Base-by-base conservation (phyloP, 2,329 filamentous ascomycete genomes). In the Didymella segeticola region DNA sequence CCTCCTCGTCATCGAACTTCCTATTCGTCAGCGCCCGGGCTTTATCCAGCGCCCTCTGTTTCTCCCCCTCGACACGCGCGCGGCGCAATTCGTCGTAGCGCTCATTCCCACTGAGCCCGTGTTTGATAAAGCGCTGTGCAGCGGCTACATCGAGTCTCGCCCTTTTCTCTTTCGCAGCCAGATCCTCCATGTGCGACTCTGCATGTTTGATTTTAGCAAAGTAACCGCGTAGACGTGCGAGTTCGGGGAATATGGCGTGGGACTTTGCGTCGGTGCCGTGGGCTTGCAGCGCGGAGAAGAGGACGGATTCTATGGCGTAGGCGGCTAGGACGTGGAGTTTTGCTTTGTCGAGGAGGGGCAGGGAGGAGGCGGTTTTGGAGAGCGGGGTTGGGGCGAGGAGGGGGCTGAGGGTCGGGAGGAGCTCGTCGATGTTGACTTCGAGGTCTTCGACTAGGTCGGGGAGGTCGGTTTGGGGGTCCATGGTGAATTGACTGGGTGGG, bases 281-380 rank as follows among this genome's bases (percentile, higher is more conserved):
- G 8, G 97, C 83, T 57, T 88, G 87, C 19, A 99, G 80, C 58
- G 89, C 88, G 46, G 89, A 89, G 75, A 96, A 98, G 7, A 99
- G 79, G 9, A 96, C 79, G 0, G 93, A 96, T 70, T 98, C 93
- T 59, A 99, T 88, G 0, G 93, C 85, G 74, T 98, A 99, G 15
- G 91, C 89, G 45, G 88, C 82, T 17, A 96, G 81, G n/a, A 95
- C 88, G 71, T 96, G 91, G 55, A 97, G 86, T 78, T 98, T 97
- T 7, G 95, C 92, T 78, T 91, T 93, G 79, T 98, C 93, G 56
- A 99, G 82, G n/a, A 98, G 82, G 1, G 93, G 93, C 7, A 98
- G 82, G 70, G 91, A 91, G 49, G 86, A 87, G 5, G 91, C 86
- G 51, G 86, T 84, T 33, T 88, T 85, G 43, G 85, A 80, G 36